A percentile compares a stretch with the other conserved stretches of the same genome.
Evolutionary conservation across 2,329 filamentous ascomycete species (phyloP).

Genomic region (Fusarium sp.): DNA sequence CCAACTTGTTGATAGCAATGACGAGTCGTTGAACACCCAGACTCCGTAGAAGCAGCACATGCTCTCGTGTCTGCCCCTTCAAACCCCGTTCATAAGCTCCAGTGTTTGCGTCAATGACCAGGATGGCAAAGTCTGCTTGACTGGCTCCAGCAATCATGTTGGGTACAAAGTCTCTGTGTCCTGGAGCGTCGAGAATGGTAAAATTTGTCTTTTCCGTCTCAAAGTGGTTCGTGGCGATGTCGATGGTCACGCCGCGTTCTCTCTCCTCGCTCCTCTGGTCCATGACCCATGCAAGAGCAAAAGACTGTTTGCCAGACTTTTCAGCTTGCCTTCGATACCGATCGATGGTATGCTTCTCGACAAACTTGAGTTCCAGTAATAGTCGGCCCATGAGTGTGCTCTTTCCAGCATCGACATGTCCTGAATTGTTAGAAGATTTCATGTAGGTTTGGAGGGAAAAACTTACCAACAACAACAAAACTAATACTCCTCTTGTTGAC

Average conservation of each 20-base stretch:
- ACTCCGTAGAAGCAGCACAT: conserved; percentile 86
- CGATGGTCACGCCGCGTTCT: conserved; percentile 89
- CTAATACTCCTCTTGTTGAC: conserved; percentile 81
- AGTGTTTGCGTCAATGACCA: conserved; percentile 89
- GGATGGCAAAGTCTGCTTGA: conserved; percentile 92
- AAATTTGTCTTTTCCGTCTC: conserved; percentile 87
- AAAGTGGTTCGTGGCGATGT: conserved; percentile 94
- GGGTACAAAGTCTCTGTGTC: conserved; percentile 93
- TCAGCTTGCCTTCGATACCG: conserved; percentile 89
- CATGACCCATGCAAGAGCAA: conserved; percentile 95
- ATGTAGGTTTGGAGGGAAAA: not conserved
- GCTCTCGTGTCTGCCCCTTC: conserved; percentile 92
- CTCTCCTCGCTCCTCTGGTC: conserved; percentile 92
- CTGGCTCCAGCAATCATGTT: conserved; percentile 99
- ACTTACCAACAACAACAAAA: conserved; percentile 88
- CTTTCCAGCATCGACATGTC: conserved; percentile 97
- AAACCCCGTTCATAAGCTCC: conserved; percentile 94
- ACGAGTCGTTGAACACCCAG: conserved; percentile 89
- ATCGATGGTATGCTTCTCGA: conserved; percentile 87
- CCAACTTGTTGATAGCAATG: conserved; percentile 94
- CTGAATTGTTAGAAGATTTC: conserved; percentile 54
- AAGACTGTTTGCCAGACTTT: conserved; percentile 91
- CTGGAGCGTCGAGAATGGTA: conserved; percentile 94
- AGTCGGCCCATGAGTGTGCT: conserved; percentile 97
- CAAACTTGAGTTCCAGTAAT: conserved; percentile 83